Conservation (phyloP, 306 rosid genomes). For the Quercus variabilis region DNA sequence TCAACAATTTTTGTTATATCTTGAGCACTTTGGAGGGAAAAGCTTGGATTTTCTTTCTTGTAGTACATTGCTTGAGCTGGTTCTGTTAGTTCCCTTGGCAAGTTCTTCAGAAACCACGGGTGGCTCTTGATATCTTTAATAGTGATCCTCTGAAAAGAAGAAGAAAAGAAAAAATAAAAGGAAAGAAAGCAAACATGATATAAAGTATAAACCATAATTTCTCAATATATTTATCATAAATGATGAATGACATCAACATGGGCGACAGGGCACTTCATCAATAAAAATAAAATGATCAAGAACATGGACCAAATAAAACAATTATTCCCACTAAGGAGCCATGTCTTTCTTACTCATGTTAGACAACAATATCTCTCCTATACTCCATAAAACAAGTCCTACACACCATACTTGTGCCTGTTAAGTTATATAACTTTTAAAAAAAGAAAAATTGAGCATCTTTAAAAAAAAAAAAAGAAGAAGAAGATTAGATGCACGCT, state of each 20-base stretch:
- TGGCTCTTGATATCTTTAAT: slow-evolving; percentile 79
- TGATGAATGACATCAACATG: neutral
- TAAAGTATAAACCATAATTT: slow-evolving; percentile 13
- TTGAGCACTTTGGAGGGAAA: slow-evolving; percentile 61
- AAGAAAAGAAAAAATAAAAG: neutral
- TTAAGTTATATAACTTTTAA: neutral
- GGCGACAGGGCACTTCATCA: too few species aligned
- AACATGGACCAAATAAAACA: neutral
- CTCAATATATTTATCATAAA: neutral
- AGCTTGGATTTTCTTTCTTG: slow-evolving; percentile 72
- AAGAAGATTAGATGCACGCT: neutral
- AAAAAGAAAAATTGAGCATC: neutral
- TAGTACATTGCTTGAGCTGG: slow-evolving; percentile 67
- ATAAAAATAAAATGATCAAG: neutral
- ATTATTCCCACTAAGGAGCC: neutral
- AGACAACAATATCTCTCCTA: neutral
- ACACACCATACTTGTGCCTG: neutral
- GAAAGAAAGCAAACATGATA: slow-evolving; percentile 21
- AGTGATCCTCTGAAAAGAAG: slow-evolving; percentile 55
- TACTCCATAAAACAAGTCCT: neutral
- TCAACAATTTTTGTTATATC: slow-evolving; percentile 78
- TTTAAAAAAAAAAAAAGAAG: too few species aligned
- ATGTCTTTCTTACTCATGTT: neutral
- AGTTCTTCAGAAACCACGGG: slow-evolving; percentile 81
- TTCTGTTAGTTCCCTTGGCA: slow-evolving; percentile 83